These are phyloP conservation scores for Triadica sebifera DNA, from an alignment of 345 rosid genomes.

Conservation along the genomic window DNA sequence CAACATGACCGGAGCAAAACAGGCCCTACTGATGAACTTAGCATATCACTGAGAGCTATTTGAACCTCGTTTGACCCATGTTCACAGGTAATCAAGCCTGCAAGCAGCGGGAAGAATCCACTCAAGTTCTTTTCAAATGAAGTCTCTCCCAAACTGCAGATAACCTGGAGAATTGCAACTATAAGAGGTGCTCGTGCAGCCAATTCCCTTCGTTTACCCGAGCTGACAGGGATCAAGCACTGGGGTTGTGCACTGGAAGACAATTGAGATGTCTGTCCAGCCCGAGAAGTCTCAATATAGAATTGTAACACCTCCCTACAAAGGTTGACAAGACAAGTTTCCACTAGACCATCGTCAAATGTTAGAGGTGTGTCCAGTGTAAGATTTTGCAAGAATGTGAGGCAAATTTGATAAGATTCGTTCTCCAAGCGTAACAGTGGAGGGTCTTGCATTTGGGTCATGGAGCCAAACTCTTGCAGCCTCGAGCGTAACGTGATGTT, in stretches of 20 bases:
- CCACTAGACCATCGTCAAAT: slow-evolving; percentile 55
- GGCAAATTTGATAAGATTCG: slow-evolving; percentile 92
- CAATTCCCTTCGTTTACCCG: slow-evolving; percentile 85
- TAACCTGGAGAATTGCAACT: slow-evolving; percentile 73
- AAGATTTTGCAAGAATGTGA: slow-evolving; percentile 82
- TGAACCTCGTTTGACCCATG: slow-evolving; percentile 92
- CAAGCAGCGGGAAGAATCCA: slow-evolving; percentile 71
- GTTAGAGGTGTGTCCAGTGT: slow-evolving; percentile 52
- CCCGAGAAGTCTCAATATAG: slow-evolving; percentile 53
- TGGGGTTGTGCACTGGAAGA: slow-evolving; percentile 34
- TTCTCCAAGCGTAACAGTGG: slow-evolving; percentile 90
- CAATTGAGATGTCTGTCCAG: slow-evolving; percentile 43
- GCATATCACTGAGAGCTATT: slow-evolving; percentile 88
- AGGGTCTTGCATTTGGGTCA: slow-evolving; percentile 98
- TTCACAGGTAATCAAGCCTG: slow-evolving; percentile 80
- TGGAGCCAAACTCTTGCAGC: slow-evolving; percentile 77
- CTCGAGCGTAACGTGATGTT: slow-evolving; percentile 52
- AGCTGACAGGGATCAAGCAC: slow-evolving; percentile 83
- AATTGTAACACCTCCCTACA: slow-evolving; percentile 72
- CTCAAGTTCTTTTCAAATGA: slow-evolving; percentile 70
- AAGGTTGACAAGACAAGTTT: slow-evolving; percentile 61
- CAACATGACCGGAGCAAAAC: slow-evolving; percentile 72
- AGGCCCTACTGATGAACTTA: slow-evolving; percentile 77
- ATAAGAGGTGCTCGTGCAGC: slow-evolving; percentile 75
- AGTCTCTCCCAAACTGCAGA: slow-evolving; percentile 70